A percentile compares a stretch with the other conserved stretches of the same genome.
These are phyloP conservation scores for Mycena albidolilacea DNA, from an alignment of 768 basidiomycete genomes.

Conservation along the genomic window DNA sequence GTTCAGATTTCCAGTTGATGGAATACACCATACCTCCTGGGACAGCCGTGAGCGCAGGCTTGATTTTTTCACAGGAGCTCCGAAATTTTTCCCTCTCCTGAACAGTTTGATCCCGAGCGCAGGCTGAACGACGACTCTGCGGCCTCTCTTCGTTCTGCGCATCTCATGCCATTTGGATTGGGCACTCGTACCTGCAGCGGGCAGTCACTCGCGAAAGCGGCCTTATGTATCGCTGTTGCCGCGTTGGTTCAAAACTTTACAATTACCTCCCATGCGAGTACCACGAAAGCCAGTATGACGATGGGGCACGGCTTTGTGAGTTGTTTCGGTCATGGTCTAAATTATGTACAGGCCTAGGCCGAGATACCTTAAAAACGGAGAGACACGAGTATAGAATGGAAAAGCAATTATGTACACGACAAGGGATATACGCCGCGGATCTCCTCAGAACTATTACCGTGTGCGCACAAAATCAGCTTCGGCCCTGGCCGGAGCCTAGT, in stretches of 20 bases:
- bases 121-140: slow-evolving; percentile 72
- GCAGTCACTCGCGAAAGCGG: slow-evolving; percentile 79
- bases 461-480: too few relatives aligned
- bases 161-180: slow-evolving; percentile 83
- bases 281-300: slow-evolving; percentile 80
- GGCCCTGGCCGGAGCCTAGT: too few relatives aligned
- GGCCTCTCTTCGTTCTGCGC: slow-evolving; percentile 69
- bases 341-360: too few relatives aligned
- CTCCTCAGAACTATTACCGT: too few relatives aligned
- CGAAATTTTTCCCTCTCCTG: slow-evolving; percentile 77
- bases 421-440: too few relatives aligned
- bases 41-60: too few relatives aligned
- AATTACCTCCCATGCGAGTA: slow-evolving; percentile 72
- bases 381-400: too few relatives aligned
- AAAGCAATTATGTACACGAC: too few relatives aligned
- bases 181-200: slow-evolving; percentile 84
- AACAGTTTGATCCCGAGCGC: slow-evolving; percentile 82
- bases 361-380: too few relatives aligned
- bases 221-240: slow-evolving; percentile 72
- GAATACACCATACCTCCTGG: too few relatives aligned
- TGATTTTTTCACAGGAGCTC: slow-evolving; percentile 64
- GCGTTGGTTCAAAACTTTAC: slow-evolving; percentile 77
- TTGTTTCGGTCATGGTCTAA: slow-evolving; percentile 24
- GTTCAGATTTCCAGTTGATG: too few relatives aligned
- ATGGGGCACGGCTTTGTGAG: slow-evolving; percentile 85